Evolutionary conservation across 2,329 filamentous ascomycete species (phyloP), one percentile per base, ranked within the genome.

Genomic region (Phaeophleospora eucalypticola): DNA sequence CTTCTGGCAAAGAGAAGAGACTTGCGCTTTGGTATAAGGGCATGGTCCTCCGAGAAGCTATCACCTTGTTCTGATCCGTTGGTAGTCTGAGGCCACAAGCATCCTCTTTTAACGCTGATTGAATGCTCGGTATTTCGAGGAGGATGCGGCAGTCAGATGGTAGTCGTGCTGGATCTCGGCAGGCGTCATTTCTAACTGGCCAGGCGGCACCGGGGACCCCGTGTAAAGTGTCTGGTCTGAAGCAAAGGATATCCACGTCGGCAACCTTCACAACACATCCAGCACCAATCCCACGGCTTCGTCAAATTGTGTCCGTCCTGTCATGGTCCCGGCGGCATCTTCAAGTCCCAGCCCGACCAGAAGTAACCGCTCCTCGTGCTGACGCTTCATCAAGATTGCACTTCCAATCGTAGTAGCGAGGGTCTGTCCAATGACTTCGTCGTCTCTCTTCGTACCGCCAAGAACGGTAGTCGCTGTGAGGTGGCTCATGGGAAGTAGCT

Each of bases 341-440:
- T 77, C 71, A 32, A 83, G 62, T 0, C 80, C 80, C 52, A 82
- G 62, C 0, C 80, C 80, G 27, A 85, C 59, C 17, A 85, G 75
- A 12, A 85, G 67, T 53, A 78, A 69, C 35, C 82, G 69, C 52
- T 72, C 74, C 63, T 85, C 82, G 36, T 73, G 70, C 4, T 88
- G 82, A 43, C 86, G 77, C 53, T 83, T 83, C 49, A 84, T 80
- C 15, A 83, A 77, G 49, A 98, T 79, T 33, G 85, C 80, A 61
- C 84, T 94, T 4, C 86, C 93, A 56, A 97, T 84, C 61, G 96
- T 91, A 36, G 87, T 87, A 2, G 90, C 90, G 61, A 94, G 85
- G 1, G 96, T 80, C 66, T 96, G 90, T 1, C 89, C 91, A 15
- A 66, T 45, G 4, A 94, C 68, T 0, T 86, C 87, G 62, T 96